These are phyloP conservation scores for Hippophae tibetana DNA, from an alignment of 306 rosid species.

Conservation along the genomic window DNA sequence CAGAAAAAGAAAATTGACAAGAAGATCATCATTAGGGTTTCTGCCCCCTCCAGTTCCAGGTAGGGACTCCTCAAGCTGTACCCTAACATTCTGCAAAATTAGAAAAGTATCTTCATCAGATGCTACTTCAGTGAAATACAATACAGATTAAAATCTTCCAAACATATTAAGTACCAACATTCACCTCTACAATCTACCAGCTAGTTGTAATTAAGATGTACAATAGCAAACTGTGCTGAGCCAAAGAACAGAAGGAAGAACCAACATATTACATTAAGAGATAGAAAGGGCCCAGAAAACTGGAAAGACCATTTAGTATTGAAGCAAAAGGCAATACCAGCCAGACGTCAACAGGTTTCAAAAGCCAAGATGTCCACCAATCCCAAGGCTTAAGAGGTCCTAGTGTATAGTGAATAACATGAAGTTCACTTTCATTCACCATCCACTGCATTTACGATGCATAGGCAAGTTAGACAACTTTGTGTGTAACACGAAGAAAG, in stretches of 20 bases:
- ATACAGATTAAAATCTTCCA: not conserved
- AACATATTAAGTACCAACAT: too few relatives aligned
- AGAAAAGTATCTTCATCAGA: not conserved
- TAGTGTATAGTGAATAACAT: constrained; percentile 88
- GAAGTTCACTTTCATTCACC: constrained; percentile 88
- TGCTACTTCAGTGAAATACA: not conserved
- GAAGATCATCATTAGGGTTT: constrained; percentile 65
- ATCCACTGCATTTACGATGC: constrained; percentile 65
- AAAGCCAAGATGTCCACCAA: constrained; percentile 99
- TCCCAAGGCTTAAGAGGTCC: constrained; percentile 99
- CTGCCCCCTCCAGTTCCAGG: constrained; percentile 87
- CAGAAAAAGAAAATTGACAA: constrained; percentile 65
- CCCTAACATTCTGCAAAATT: constrained; percentile 63
- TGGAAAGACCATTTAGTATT: not conserved
- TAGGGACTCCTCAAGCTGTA: constrained; percentile 64
- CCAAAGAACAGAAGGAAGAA: too few relatives aligned
- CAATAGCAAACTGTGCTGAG: too few relatives aligned
- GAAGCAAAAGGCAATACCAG: constrained; percentile 48
- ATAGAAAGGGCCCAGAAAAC: not conserved
- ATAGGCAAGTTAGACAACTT: constrained; percentile 13
- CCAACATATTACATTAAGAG: not conserved
- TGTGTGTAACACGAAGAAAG: too few relatives aligned
- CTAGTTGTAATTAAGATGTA: too few relatives aligned
- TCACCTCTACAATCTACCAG: too few relatives aligned
- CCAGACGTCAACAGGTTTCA: constrained; percentile 99